phyloP scores from a whole-genome alignment of 2,329 filamentous ascomycete genomes.

The Fulvia fulva region DNA sequence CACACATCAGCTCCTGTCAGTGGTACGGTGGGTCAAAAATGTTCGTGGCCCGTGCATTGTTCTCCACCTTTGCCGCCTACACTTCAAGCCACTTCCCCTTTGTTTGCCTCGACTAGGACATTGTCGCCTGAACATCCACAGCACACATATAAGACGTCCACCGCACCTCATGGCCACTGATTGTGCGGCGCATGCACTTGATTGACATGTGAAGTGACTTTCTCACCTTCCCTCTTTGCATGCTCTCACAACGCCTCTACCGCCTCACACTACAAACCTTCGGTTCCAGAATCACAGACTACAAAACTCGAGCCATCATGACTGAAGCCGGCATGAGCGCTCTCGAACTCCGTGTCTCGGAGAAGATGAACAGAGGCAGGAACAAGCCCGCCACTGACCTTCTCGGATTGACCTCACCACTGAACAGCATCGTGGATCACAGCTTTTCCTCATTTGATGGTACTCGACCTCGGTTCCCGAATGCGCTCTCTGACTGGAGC shows the following conservation, averaged over 20 bases:
- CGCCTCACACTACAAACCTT: background rate
- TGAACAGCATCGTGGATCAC: slow-evolving; percentile 8
- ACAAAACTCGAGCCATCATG: background rate
- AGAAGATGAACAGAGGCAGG: background rate
- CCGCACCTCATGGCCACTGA: background rate
- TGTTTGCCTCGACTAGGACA: background rate
- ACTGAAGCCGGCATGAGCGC: background rate
- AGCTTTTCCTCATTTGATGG: background rate
- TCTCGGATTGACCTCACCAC: slow-evolving; percentile 7
- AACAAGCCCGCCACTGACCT: background rate
- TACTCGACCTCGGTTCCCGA: slow-evolving; percentile 12
- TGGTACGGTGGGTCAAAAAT: background rate
- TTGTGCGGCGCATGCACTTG: background rate
- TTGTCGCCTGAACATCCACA: background rate
- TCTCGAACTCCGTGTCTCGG: background rate
- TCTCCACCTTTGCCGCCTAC: background rate
- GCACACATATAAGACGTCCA: background rate
- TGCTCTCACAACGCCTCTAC: background rate
- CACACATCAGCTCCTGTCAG: background rate
- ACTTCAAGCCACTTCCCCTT: background rate
- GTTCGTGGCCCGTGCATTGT: background rate
- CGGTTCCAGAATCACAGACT: background rate
- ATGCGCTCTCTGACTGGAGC: slow-evolving; percentile 23
- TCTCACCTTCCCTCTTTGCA: background rate
- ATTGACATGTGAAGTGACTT: background rate